A percentile compares a stretch with the other conserved stretches of the same genome.
These are phyloP conservation scores for Fomitopsis schrenkii DNA, from an alignment of 1,284 basidiomycete genomes.

Conservation along the genomic window DNA sequence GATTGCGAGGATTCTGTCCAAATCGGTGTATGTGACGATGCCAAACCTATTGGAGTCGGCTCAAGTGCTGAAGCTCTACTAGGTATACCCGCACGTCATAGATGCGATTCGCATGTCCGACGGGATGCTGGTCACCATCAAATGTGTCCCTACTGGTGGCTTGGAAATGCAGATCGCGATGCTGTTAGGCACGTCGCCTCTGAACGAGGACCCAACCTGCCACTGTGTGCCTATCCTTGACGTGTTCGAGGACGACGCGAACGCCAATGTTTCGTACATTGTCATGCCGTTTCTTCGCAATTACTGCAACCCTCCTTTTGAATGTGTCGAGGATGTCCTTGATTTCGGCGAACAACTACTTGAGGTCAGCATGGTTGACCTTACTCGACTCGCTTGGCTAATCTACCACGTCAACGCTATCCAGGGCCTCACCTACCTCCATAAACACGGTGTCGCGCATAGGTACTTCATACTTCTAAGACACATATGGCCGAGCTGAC, in stretches of 20 bases:
- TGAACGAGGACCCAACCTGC: constrained; percentile 21
- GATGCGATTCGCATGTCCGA: constrained; percentile 26
- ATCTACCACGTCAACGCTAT: not conserved
- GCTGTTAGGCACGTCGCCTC: constrained; percentile 9
- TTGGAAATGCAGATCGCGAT: constrained; percentile 18
- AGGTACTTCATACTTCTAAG: constrained; percentile 1
- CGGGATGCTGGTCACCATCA: constrained; percentile 22
- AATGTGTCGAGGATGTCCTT: constrained; percentile 23
- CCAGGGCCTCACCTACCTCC: constrained; percentile 24
- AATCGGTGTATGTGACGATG: not conserved
- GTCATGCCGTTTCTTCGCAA: constrained; percentile 25
- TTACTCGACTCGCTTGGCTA: not conserved
- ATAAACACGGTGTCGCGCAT: constrained; percentile 23
- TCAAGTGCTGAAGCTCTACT: not conserved
- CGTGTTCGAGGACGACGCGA: constrained; percentile 13
- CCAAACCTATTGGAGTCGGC: not conserved
- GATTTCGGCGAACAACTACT: constrained; percentile 26
- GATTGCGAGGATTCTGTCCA: constrained; percentile 9
- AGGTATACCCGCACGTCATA: constrained; percentile 12
- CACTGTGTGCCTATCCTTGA: constrained; percentile 27
- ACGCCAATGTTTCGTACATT: constrained; percentile 13
- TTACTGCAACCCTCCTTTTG: constrained; percentile 18
- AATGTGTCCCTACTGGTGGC: constrained; percentile 13
- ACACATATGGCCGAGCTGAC: no score
- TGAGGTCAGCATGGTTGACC: constrained; percentile 17